phyloP scores from a whole-genome alignment of 345 rosid genomes.

The Syzygium oleosum region DNA sequence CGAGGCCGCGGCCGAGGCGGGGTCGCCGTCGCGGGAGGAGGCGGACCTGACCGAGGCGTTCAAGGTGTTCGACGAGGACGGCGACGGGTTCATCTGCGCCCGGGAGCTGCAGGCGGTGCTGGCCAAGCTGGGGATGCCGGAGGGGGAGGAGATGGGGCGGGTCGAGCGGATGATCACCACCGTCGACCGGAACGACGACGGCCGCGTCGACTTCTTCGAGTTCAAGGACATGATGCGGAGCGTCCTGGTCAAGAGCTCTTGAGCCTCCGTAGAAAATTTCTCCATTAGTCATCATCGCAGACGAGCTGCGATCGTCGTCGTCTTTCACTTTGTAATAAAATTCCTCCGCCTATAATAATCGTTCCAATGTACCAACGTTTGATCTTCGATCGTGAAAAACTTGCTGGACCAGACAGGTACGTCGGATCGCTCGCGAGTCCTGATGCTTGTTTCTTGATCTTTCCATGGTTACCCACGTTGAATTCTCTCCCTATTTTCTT shows the following conservation, averaged over 20 bases:
- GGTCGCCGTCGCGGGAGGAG: constrained; percentile 32
- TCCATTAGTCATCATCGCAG: no score
- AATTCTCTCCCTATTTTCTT: not conserved
- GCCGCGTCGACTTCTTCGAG: constrained; percentile 88
- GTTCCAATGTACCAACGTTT: not conserved
- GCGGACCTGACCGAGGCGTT: constrained; percentile 79
- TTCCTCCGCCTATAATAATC: not conserved
- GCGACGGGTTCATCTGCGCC: constrained; percentile 84
- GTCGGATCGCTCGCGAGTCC: not conserved
- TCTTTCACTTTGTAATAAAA: not conserved
- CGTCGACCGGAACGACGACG: constrained; percentile 71
- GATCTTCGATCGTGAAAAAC: not conserved
- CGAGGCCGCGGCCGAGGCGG: not conserved
- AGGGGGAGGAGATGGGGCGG: constrained; percentile 57
- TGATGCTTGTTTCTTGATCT: not conserved
- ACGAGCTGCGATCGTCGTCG: no score
- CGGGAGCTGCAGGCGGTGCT: constrained; percentile 63
- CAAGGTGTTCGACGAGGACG: constrained; percentile 88
- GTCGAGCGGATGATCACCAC: constrained; percentile 76
- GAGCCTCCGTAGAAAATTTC: not conserved
- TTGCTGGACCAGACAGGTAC: not conserved
- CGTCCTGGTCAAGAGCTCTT: constrained; percentile 13
- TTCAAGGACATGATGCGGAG: constrained; percentile 89
- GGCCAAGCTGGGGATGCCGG: constrained; percentile 62
- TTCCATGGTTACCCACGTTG: not conserved